Evolutionary conservation across 306 rosid species (phyloP).

Genomic region (Glycyrrhiza uralensis): DNA sequence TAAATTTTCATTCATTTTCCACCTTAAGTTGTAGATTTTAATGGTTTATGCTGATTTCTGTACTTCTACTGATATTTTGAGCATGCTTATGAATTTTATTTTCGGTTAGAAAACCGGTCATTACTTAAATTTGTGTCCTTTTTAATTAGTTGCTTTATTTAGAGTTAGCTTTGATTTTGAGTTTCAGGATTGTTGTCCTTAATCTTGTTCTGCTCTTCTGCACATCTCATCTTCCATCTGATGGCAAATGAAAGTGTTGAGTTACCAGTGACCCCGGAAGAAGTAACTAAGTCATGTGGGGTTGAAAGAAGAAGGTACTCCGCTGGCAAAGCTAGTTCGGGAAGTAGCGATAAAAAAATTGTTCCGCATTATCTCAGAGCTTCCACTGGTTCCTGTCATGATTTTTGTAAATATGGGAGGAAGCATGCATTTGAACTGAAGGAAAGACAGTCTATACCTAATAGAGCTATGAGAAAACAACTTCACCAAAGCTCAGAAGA

Average conservation of each 20-base stretch:
- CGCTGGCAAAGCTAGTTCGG: slow-evolving; percentile 41
- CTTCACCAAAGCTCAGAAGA: slow-evolving; percentile 28
- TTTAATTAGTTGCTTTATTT: slow-evolving; percentile 6
- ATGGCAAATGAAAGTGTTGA: slow-evolving; percentile 57
- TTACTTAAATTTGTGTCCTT: neutral
- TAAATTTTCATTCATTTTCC: slow-evolving; percentile 6
- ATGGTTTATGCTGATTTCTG: neutral
- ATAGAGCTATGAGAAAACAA: slow-evolving; percentile 36
- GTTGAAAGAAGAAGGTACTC: slow-evolving; percentile 49
- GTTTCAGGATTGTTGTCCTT: slow-evolving; percentile 49
- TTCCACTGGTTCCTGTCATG: slow-evolving; percentile 90
- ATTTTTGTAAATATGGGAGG: slow-evolving; percentile 73
- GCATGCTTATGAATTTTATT: neutral
- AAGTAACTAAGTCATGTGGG: slow-evolving; percentile 26
- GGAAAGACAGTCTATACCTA: slow-evolving; percentile 38
- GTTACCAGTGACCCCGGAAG: slow-evolving; percentile 30
- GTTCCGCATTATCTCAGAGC: slow-evolving; percentile 77
- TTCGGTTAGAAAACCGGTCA: neutral
- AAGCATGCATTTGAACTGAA: slow-evolving; percentile 37
- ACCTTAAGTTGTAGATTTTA: neutral
- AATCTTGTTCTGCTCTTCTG: slow-evolving; percentile 4
- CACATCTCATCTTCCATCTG: slow-evolving; percentile 12
- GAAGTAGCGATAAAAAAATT: slow-evolving; percentile 26
- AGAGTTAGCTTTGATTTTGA: slow-evolving; percentile 3
- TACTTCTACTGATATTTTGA: neutral